Conservation (phyloP, 306 rosid genomes). For the Fragaria nilgerrensis region DNA sequence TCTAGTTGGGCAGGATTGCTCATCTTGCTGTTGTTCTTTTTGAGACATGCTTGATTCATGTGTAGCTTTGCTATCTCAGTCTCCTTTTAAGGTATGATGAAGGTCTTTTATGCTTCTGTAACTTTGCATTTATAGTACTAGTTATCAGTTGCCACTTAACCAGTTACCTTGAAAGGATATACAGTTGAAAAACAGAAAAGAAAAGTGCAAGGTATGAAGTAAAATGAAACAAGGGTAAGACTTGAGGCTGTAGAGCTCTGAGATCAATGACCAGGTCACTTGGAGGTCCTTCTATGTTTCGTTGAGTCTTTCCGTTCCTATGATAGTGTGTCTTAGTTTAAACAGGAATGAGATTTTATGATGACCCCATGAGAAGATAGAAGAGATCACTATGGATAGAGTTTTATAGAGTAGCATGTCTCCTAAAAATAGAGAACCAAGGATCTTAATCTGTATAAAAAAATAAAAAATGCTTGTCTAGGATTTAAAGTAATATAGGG, state of each 20-base stretch:
- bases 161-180: not conserved
- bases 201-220: not conserved
- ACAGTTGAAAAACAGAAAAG: not conserved
- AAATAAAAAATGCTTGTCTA: not conserved
- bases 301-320: not conserved
- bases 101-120: slow-evolving; percentile 5
- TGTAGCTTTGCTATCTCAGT: slow-evolving; percentile 2
- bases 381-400: not conserved
- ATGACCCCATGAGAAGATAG: not conserved
- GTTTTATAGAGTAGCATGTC: not conserved
- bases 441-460: not conserved
- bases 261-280: not conserved
- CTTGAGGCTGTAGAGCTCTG: not conserved
- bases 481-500: not conserved
- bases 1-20: slow-evolving; percentile 1
- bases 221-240: not conserved
- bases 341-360: not conserved
- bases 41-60: not conserved
- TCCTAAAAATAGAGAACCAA: not conserved
- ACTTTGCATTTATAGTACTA: slow-evolving; percentile 3
- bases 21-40: not conserved
- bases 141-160: not conserved
- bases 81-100: not conserved
- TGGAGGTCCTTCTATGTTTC: not conserved
- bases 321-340: not conserved